Evolutionary conservation across 108 stramenopile species (phyloP).

Genomic region (Fragilaria crotonensis): DNA sequence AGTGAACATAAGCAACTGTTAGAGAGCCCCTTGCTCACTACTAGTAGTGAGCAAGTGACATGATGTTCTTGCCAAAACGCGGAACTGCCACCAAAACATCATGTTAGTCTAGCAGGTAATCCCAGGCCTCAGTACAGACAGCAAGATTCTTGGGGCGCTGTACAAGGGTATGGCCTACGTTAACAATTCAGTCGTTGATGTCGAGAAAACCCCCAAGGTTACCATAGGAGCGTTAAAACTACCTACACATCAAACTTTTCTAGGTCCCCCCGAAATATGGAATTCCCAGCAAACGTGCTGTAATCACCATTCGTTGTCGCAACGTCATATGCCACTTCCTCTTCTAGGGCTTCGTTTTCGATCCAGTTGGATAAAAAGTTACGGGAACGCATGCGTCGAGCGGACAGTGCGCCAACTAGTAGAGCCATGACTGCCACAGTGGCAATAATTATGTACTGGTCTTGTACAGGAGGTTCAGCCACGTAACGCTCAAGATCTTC

Average conservation of each 20-base stretch:
- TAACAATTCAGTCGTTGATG: too few relatives aligned
- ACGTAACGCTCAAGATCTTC: not conserved
- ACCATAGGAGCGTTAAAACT: not conserved
- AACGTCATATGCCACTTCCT: constrained; percentile 51
- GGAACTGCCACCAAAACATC: too few relatives aligned
- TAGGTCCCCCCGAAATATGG: constrained; percentile 46
- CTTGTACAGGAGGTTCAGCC: constrained; percentile 11
- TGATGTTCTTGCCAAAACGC: too few relatives aligned
- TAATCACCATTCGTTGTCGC: constrained; percentile 14
- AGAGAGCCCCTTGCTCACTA: too few relatives aligned
- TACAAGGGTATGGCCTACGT: too few relatives aligned
- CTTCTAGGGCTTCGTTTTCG: constrained; percentile 68
- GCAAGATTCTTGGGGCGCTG: too few relatives aligned
- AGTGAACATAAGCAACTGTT: too few relatives aligned
- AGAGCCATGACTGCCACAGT: constrained; percentile 84
- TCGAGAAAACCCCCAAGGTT: too few relatives aligned
- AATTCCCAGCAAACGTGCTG: constrained; percentile 12
- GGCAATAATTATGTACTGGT: constrained; percentile 65
- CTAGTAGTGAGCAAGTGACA: too few relatives aligned
- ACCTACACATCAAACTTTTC: constrained; percentile 84
- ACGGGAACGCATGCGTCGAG: constrained; percentile 42
- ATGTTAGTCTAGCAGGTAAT: too few relatives aligned
- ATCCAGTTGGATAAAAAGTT: constrained; percentile 55
- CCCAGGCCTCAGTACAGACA: too few relatives aligned
- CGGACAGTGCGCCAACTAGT: constrained; percentile 63